Base-by-base conservation (phyloP, 2,329 filamentous ascomycete genomes). In the Xylaria sp. region DNA sequence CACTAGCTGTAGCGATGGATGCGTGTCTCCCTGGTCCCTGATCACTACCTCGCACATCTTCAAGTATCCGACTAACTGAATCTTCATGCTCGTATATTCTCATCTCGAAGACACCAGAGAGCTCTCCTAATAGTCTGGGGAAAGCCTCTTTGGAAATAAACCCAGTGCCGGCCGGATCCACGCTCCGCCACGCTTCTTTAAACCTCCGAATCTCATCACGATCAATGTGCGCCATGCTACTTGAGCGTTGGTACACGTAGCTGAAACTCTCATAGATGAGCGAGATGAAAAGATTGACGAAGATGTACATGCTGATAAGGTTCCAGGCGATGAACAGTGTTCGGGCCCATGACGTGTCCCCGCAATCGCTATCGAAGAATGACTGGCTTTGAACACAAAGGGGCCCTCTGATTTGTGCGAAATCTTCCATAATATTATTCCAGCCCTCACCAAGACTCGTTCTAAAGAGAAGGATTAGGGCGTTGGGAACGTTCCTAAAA, bases 241-340 rank as follows among this genome's bases (percentile, higher is more conserved):
- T 97, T 69, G 95, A 98, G 71, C 94, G 90, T 82, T 99, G 97
- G 79, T 98, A 99, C 71, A 99, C 96, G 77, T 99, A 99, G 79
- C 94, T 97, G 86, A 99, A 99, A 81, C 94, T 98, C 83, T 99
- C 96, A 82, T 97, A 99, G 74, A 99, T 99, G 79, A 99, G 90
- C 58, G 96, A 99, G 68, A 99, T 95, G 80, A 99, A 99, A 78
- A 99, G 84, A 77, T 95, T 98, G 78, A 98, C 95, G 77, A 99
- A 99, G 76, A 99, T 97, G 82, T 99, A 99, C 96, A 99, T 99
- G 92, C 95, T 98, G 81, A 99, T 87, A 76, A 99, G 95, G 83
- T 99, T 99, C 96, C 96, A 99, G 4, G 92, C 89, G 66, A 98
- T 94, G 83, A 99, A 99, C 10, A 99, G 85, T 40, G 90, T 89